Conservation (phyloP, 805 yeast genomes). For the Metschnikowia hibisci region DNA sequence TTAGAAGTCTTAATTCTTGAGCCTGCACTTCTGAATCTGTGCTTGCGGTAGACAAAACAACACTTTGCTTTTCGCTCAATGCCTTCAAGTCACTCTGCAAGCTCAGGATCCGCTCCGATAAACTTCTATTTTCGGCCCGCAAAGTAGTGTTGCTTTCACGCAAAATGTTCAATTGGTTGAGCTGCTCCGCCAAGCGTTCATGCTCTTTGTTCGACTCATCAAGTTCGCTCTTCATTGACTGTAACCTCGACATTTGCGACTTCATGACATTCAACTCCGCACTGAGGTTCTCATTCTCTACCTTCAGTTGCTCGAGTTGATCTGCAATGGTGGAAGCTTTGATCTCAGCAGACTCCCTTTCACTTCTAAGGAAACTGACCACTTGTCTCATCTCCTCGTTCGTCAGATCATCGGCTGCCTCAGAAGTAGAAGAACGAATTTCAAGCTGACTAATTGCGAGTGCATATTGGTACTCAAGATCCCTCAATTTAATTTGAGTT, state of each 20-base stretch:
- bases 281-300: slow-evolving; percentile 43
- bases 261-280: slow-evolving; percentile 52
- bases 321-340: slow-evolving; percentile 40
- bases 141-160: slow-evolving; percentile 67
- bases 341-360: slow-evolving; percentile 65
- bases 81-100: slow-evolving; percentile 48
- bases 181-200: slow-evolving; percentile 45
- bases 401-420: slow-evolving; percentile 10
- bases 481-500: slow-evolving; percentile 46
- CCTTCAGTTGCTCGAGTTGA: slow-evolving; percentile 53
- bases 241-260: slow-evolving; percentile 39
- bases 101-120: slow-evolving; percentile 21
- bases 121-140: slow-evolving; percentile 44
- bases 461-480: slow-evolving; percentile 62
- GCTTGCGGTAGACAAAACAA: slow-evolving; percentile 14
- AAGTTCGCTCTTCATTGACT: slow-evolving; percentile 19
- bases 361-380: slow-evolving; percentile 62
- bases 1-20: slow-evolving; percentile 43
- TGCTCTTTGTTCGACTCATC: slow-evolving; percentile 40
- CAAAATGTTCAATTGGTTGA: slow-evolving; percentile 58
- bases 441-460: slow-evolving; percentile 69
- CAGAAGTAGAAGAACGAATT: slow-evolving; percentile 20
- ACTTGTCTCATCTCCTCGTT: slow-evolving; percentile 43
- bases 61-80: slow-evolving; percentile 36
- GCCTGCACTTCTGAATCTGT: slow-evolving; percentile 42